A percentile compares a stretch with the other conserved stretches of the same genome.
These are phyloP conservation scores for Nevesoporus exiguus DNA, from an alignment of 768 basidiomycete species.

Conservation along the genomic window DNA sequence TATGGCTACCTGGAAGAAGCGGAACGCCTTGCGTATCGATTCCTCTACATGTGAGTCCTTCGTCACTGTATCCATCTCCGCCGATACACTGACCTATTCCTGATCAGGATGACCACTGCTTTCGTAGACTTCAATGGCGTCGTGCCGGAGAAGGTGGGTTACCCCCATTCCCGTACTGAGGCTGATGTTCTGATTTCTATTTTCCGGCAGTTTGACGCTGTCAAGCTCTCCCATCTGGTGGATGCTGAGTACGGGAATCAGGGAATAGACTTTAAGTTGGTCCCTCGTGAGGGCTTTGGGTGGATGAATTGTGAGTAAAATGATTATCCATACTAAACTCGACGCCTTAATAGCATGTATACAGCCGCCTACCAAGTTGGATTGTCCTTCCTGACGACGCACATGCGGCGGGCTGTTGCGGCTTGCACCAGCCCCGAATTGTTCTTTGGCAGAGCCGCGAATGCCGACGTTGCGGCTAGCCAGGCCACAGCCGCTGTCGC, in stretches of 20 bases:
- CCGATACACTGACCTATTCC: constrained; percentile 2
- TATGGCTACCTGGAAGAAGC: constrained; percentile 95
- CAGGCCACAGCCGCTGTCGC: constrained; percentile 38
- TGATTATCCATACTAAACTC: not conserved
- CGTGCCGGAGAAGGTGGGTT: constrained; percentile 85
- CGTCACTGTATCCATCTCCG: constrained; percentile 2
- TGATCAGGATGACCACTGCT: constrained; percentile 81
- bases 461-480: constrained; percentile 32
- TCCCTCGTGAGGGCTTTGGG: constrained; percentile 95
- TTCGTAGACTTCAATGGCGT: constrained; percentile 98
- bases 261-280: constrained; percentile 96
- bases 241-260: constrained; percentile 97
- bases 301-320: constrained; percentile 87
- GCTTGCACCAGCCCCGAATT: constrained; percentile 92
- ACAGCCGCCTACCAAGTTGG: constrained; percentile 95
- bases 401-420: constrained; percentile 94
- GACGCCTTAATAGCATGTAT: constrained; percentile 5
- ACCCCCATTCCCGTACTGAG: not conserved
- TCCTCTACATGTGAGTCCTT: constrained; percentile 98
- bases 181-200: not conserved
- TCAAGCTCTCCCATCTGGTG: constrained; percentile 91
- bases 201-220: constrained; percentile 78
- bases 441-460: constrained; percentile 62
- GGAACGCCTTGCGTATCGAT: constrained; percentile 89
- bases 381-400: constrained; percentile 86